These are phyloP conservation scores for Lyophyllum decastes DNA, from an alignment of 768 basidiomycete genomes.

Conservation along the genomic window DNA sequence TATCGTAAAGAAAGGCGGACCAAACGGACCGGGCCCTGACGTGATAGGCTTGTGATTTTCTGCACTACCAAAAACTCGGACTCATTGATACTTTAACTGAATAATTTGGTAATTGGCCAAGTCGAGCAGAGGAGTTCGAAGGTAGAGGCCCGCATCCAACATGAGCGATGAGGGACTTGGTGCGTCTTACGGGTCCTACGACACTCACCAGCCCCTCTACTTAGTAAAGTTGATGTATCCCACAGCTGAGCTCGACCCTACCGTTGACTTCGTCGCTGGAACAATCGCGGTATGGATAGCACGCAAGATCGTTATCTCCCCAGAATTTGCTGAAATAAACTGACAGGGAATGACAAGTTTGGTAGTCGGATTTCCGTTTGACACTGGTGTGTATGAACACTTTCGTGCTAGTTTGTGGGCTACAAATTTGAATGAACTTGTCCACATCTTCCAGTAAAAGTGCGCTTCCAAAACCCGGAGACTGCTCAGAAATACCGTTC, in stretches of 20 bases:
- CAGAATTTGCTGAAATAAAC: not conserved
- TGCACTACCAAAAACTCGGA: too few relatives aligned
- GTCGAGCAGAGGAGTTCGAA: not conserved
- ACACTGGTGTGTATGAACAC: conserved; percentile 55
- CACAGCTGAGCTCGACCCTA: conserved; percentile 49
- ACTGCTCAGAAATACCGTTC: conserved; percentile 60
- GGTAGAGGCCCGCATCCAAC: not conserved
- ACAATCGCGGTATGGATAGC: conserved; percentile 49
- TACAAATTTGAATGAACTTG: not conserved
- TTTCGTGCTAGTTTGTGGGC: not conserved
- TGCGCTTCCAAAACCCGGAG: conserved; percentile 71
- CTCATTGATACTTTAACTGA: too few relatives aligned
- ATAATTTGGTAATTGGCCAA: not conserved
- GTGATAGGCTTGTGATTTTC: too few relatives aligned
- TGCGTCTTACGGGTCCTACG: not conserved
- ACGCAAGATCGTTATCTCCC: too few relatives aligned
- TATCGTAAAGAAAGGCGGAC: too few relatives aligned
- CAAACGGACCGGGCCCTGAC: too few relatives aligned
- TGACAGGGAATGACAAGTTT: conserved; percentile 63
- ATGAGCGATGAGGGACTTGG: conserved; percentile 8
- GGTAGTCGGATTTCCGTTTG: conserved; percentile 76
- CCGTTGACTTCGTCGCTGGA: conserved; percentile 78
- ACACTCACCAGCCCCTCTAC: not conserved
- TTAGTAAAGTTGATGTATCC: not conserved
- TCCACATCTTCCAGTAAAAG: conserved; percentile 66